A percentile compares a stretch with the other conserved stretches of the same genome.
These are phyloP conservation scores for Globisporangium ultimum DNA, from an alignment of 352 stramenopile genomes.

Conservation along the genomic window DNA sequence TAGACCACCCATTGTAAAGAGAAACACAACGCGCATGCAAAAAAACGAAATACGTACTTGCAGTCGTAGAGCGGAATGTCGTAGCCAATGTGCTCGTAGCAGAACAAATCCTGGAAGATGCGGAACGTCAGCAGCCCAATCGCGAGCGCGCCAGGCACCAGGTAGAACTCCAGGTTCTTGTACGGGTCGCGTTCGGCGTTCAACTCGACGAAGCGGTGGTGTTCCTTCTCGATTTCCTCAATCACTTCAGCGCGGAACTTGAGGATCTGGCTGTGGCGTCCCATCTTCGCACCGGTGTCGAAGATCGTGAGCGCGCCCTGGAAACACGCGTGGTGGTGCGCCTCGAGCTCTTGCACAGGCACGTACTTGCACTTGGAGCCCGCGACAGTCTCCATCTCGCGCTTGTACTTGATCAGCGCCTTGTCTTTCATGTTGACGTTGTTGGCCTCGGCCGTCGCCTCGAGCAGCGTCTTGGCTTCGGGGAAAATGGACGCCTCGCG, in stretches of 20 bases:
- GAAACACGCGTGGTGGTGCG: slow-evolving; percentile 86
- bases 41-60: slow-evolving; percentile 63
- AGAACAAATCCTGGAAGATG: slow-evolving; percentile 80
- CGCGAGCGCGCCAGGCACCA: slow-evolving; percentile 90
- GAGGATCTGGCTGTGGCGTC: slow-evolving; percentile 87
- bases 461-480: slow-evolving; percentile 96
- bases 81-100: slow-evolving; percentile 83
- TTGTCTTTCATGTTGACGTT: slow-evolving; percentile 94
- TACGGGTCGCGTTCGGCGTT: slow-evolving; percentile 96
- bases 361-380: slow-evolving; percentile 88
- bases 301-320: slow-evolving; percentile 88
- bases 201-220: slow-evolving; percentile 89
- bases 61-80: slow-evolving; percentile 87
- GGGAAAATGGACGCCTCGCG: slow-evolving; percentile 94
- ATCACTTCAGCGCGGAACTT: slow-evolving; percentile 81
- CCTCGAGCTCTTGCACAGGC: slow-evolving; percentile 82
- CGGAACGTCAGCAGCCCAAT: slow-evolving; percentile 87
- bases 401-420: slow-evolving; percentile 89
- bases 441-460: slow-evolving; percentile 96
- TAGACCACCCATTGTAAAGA: neutral
- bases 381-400: slow-evolving; percentile 91
- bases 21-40: too few species aligned
- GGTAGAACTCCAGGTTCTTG: slow-evolving; percentile 92
- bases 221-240: slow-evolving; percentile 88
- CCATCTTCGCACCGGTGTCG: slow-evolving; percentile 95